Base-by-base conservation (phyloP, 1,284 basidiomycete genomes). In the Polyporus tsugae region DNA sequence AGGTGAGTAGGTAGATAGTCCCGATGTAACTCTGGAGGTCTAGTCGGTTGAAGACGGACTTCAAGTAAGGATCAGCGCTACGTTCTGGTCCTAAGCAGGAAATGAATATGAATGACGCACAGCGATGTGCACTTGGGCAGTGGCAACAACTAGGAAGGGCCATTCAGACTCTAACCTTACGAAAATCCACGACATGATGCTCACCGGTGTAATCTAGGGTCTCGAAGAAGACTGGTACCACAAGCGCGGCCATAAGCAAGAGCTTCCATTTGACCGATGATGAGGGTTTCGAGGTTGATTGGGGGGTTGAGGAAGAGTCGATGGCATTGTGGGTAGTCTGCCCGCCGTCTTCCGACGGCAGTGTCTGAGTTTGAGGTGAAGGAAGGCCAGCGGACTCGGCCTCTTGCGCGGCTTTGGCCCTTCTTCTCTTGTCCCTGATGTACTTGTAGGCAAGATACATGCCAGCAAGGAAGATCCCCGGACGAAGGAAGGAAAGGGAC, bases 101-200 rank as follows among this genome's bases (percentile, higher is more conserved):
- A 44, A n/a, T 29, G 29, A 29, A 29, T 49, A n/a, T 29, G 29
- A 29, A 29, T 49, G 6, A 72, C 73, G 7, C 73, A 86, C 85
- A 15, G 85, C 86, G 66, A 87, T 87, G 39, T 82, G 80, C 29
- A 83, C 77, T 69, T 87, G 86, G 2, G 85, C 84, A n/a, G 85
- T 86, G 5, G 86, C 86, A 33, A 87, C 86, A 2, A 87, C 85
- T 86, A 35, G 22, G 29, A 17, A 44, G 9, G 7, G 35, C n/a
- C 2, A 59, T 35, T 58, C 19, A 38, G 35, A 11, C 55, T 3
- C 6, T n/a, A 17, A 19, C 4, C 19, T 58, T n/a, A 5, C 4
- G 33, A 9, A n/a, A 29, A 0, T 58, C 9, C 19, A 9, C 19
- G 2, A 46, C 29, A n/a, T 19, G 58, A 7, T 2, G 57, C 76